These are phyloP conservation scores for Cephaloascus albidus DNA, from an alignment of 805 yeast genomes.

Conservation along the genomic window DNA sequence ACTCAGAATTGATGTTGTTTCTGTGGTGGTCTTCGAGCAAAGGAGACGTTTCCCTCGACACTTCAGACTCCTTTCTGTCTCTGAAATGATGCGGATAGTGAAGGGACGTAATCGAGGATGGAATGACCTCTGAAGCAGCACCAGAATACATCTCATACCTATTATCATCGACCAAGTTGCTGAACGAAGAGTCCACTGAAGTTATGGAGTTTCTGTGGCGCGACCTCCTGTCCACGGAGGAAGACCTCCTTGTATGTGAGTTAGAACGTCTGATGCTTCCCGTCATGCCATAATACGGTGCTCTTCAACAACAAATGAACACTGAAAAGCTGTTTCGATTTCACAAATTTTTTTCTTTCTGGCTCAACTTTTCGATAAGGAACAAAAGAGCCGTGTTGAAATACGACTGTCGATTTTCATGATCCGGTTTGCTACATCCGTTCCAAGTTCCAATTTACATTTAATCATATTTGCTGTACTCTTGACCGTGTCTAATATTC, in stretches of 20 bases:
- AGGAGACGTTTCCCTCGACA: conserved; percentile 25
- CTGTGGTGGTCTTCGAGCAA: conserved; percentile 13
- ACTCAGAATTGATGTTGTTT: conserved; percentile 11
- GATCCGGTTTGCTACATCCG: no score
- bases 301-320: no score
- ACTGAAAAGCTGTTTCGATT: no score
- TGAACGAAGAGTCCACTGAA: conserved; percentile 19
- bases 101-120: conserved; percentile 69
- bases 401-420: no score
- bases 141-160: conserved; percentile 69
- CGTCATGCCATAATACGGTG: not conserved
- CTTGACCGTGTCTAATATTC: no score
- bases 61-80: conserved; percentile 8
- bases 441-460: no score
- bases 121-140: conserved; percentile 66
- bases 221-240: conserved; percentile 3
- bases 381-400: no score
- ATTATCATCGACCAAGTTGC: conserved; percentile 41
- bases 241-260: not conserved
- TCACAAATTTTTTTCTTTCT: no score
- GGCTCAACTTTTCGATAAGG: no score
- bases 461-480: no score
- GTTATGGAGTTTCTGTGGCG: conserved; percentile 14
- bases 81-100: conserved; percentile 58
- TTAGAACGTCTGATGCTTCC: not conserved